A percentile compares a stretch with the other conserved stretches of the same genome.
These are phyloP conservation scores for Boletus pseudo-olivaceus DNA, from an alignment of 768 basidiomycete genomes.

Conservation along the genomic window DNA sequence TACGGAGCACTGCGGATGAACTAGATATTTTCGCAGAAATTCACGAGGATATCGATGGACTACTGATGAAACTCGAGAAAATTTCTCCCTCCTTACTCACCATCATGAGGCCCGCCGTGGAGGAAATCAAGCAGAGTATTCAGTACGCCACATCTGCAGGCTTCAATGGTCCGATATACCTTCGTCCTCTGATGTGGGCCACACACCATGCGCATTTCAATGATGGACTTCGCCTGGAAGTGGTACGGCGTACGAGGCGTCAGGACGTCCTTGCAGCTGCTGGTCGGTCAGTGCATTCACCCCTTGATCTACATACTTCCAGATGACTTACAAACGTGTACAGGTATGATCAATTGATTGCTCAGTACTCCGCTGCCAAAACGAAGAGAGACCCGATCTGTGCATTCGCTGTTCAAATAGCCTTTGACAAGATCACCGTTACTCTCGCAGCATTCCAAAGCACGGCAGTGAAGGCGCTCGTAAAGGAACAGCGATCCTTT, in stretches of 20 bases:
- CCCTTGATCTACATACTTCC: neutral
- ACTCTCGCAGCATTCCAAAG: conserved; percentile 69
- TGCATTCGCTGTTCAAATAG: conserved; percentile 73
- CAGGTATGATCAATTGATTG: conserved; percentile 74
- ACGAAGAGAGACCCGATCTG: conserved; percentile 52
- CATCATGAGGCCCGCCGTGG: conserved; percentile 47
- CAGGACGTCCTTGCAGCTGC: conserved; percentile 76
- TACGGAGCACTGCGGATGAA: conserved; percentile 67
- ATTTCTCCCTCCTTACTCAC: conserved; percentile 50
- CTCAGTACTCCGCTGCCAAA: conserved; percentile 54
- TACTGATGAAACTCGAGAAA: conserved; percentile 56
- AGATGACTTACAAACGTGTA: neutral
- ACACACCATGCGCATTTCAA: conserved; percentile 63
- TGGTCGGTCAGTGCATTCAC: conserved; percentile 53
- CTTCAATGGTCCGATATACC: conserved; percentile 56
- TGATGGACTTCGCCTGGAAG: conserved; percentile 73
- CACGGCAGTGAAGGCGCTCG: conserved; percentile 57
- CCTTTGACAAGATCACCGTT: conserved; percentile 71
- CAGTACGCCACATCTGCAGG: conserved; percentile 59
- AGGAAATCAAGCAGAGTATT: conserved; percentile 62
- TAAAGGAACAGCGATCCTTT: conserved; percentile 79
- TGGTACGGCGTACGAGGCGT: conserved; percentile 62
- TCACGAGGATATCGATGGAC: conserved; percentile 60
- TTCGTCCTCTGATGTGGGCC: conserved; percentile 74
- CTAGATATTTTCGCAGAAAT: conserved; percentile 65